These are phyloP conservation scores for Colletotrichum zoysiae DNA, from an alignment of 2,329 filamentous ascomycete species.

Conservation along the genomic window DNA sequence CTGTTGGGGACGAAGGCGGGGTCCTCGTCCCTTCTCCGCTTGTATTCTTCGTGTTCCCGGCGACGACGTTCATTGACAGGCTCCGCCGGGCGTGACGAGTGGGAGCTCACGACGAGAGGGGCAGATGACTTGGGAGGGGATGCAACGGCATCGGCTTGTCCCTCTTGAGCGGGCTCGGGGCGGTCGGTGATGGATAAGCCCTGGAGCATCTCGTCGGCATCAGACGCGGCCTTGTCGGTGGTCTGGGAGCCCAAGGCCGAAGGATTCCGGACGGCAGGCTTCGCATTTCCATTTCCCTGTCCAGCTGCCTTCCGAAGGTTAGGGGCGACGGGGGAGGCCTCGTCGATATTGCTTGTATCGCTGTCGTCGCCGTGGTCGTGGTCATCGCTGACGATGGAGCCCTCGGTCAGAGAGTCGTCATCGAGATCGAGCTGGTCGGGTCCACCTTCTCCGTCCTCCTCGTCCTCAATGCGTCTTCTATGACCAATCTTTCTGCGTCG, in stretches of 20 bases:
- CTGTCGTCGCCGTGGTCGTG: conserved; percentile 71
- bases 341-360: conserved; percentile 73
- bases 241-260: conserved; percentile 53
- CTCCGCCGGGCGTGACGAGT: conserved; percentile 64
- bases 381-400: conserved; percentile 72
- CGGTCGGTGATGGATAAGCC: conserved; percentile 62
- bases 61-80: conserved; percentile 77
- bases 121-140: conserved; percentile 57
- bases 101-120: conserved; percentile 68
- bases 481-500: conserved; percentile 75
- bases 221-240: conserved; percentile 55
- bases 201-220: conserved; percentile 72
- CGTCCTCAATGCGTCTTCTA: conserved; percentile 77
- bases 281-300: conserved; percentile 60
- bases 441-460: conserved; percentile 76
- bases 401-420: conserved; percentile 76
- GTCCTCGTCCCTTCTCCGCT: conserved; percentile 87
- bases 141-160: conserved; percentile 59
- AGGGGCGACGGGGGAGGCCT: conserved; percentile 64
- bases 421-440: conserved; percentile 69
- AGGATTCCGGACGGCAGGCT: conserved; percentile 49
- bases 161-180: conserved; percentile 56
- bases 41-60: conserved; percentile 91
- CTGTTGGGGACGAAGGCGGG: conserved; percentile 94
- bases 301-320: conserved; percentile 54